These are phyloP conservation scores for Chlorella sorokiniana DNA, from an alignment of 139 green algal genomes.

Conservation along the genomic window DNA sequence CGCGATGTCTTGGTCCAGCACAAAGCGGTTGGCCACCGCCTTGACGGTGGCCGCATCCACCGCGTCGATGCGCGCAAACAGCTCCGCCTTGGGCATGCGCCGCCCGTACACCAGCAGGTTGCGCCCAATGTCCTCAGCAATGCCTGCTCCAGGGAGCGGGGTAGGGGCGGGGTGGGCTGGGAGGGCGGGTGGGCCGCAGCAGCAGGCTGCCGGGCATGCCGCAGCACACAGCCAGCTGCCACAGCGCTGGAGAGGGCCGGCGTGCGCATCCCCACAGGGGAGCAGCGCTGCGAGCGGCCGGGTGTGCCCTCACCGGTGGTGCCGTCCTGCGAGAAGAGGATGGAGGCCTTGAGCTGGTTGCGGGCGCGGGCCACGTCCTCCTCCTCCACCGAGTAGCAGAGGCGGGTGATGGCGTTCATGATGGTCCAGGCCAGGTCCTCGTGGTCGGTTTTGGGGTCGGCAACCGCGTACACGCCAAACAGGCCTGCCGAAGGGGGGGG, in stretches of 20 bases:
- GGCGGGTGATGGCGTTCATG: slow-evolving; percentile 75
- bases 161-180: not conserved
- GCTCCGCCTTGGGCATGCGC: slow-evolving; percentile 91
- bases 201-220: not conserved
- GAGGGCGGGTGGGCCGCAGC: not conserved
- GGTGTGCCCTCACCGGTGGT: slow-evolving; percentile 46
- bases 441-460: slow-evolving; percentile 51
- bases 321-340: slow-evolving; percentile 71
- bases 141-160: slow-evolving; percentile 47
- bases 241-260: too few species aligned
- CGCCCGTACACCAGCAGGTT: slow-evolving; percentile 95
- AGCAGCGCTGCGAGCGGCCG: not conserved
- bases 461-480: slow-evolving; percentile 94
- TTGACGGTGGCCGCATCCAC: slow-evolving; percentile 88
- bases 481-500: slow-evolving; percentile 58
- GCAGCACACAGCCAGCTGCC: too few species aligned
- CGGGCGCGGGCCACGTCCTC: slow-evolving; percentile 88
- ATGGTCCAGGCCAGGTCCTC: slow-evolving; percentile 73
- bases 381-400: slow-evolving; percentile 90
- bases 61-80: slow-evolving; percentile 97
- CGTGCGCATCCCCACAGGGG: too few species aligned
- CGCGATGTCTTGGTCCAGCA: slow-evolving; percentile 91
- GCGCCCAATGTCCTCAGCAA: slow-evolving; percentile 95
- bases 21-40: slow-evolving; percentile 85
- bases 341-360: slow-evolving; percentile 93